Evolutionary conservation across 208 protist genomes (phyloP).

Genomic region (Crithidia mellificae): DNA sequence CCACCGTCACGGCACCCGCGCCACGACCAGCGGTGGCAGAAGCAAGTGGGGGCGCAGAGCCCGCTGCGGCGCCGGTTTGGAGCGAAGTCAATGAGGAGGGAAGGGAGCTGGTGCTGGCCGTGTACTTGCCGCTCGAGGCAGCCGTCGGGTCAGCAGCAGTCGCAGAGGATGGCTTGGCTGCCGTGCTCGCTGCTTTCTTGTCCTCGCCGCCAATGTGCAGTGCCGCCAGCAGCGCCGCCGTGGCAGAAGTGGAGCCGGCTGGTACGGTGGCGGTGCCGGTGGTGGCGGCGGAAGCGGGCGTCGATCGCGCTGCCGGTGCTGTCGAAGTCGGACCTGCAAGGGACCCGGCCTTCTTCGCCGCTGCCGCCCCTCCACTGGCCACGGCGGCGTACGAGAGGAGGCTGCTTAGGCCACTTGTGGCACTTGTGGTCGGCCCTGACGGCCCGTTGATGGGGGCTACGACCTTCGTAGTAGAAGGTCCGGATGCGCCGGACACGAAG

Average conservation of each 20-base stretch:
- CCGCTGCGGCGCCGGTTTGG: too few species aligned
- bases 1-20: too few species aligned
- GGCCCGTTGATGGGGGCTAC: not conserved
- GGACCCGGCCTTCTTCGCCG: not conserved
- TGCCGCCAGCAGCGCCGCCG: slow-evolving; percentile 5
- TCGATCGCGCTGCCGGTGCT: not conserved
- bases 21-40: too few species aligned
- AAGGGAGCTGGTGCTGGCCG: not conserved
- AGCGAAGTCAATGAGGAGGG: not conserved
- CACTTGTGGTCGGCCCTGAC: not conserved
- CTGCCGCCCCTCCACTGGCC: not conserved
- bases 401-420: not conserved
- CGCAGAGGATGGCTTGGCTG: not conserved
- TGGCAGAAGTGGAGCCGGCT: not conserved
- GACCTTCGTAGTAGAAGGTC: not conserved
- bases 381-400: not conserved
- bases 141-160: not conserved
- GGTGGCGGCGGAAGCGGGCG: too few species aligned
- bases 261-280: not conserved
- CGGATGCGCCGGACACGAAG: slow-evolving; percentile 5
- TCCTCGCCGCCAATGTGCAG: slow-evolving; percentile 1
- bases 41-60: too few species aligned
- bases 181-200: not conserved
- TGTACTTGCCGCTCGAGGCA: not conserved
- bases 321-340: not conserved